Percentiles rank a stretch among this genome's conserved stretches.
Evolutionary conservation across 192 early-diverging fungal species (phyloP).

Genomic region (Pecoramyces ruminantium): DNA sequence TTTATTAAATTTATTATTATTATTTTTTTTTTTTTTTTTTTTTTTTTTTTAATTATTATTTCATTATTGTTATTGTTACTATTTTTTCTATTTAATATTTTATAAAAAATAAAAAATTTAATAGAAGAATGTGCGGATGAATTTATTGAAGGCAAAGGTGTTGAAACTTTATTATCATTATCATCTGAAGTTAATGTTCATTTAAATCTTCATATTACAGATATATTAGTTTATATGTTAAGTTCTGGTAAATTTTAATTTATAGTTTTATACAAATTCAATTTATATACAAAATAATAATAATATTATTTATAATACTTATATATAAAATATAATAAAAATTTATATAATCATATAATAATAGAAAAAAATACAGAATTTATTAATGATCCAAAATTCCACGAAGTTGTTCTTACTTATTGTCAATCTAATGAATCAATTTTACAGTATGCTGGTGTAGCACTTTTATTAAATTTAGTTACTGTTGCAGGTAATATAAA

Average conservation of each 20-base stretch:
- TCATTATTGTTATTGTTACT: too few species aligned
- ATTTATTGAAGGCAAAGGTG: conserved; percentile 15
- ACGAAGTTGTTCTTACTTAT: conserved; percentile 14
- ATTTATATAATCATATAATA: too few species aligned
- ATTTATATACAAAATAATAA: too few species aligned
- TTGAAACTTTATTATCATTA: conserved; percentile 15
- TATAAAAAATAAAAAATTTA: neutral
- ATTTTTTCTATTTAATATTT: too few species aligned
- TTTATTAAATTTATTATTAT: too few species aligned
- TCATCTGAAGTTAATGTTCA: conserved; percentile 11
- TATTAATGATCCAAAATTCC: conserved; percentile 11
- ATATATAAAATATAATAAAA: too few species aligned
- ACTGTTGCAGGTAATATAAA: conserved; percentile 19
- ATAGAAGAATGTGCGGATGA: conserved; percentile 15
- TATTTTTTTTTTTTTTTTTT: too few species aligned
- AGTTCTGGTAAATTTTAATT: conserved; percentile 6
- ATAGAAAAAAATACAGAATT: conserved; percentile 4
- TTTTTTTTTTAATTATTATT: too few species aligned
- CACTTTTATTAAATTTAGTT: conserved; percentile 27
- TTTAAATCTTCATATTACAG: conserved; percentile 28
- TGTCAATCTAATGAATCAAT: conserved; percentile 21
- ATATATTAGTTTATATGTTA: conserved; percentile 31
- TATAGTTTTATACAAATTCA: too few species aligned
- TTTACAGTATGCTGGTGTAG: conserved; percentile 26
- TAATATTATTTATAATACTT: too few species aligned